These are phyloP conservation scores for Bocquillonia castaneifolia DNA, from an alignment of 441 rosid genomes.

Conservation along the genomic window DNA sequence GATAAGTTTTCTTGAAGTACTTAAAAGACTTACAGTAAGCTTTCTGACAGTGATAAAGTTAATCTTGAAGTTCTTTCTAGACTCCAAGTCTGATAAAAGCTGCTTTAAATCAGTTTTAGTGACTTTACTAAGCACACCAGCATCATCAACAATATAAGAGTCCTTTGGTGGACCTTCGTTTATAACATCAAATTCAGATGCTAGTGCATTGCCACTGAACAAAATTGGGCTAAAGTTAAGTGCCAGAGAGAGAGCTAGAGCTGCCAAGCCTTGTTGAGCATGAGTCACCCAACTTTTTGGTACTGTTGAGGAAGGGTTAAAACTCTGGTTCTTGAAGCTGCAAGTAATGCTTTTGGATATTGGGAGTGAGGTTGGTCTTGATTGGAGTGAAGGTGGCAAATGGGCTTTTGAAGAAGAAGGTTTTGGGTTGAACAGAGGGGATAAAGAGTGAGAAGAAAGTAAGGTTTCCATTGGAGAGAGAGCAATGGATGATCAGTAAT, in stretches of 20 bases:
- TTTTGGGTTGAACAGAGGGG: constrained; percentile 48
- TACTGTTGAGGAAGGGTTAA: constrained; percentile 29
- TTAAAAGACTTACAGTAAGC: constrained; percentile 65
- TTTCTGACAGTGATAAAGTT: constrained; percentile 84
- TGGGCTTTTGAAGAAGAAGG: constrained; percentile 28
- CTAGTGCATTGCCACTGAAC: constrained; percentile 51
- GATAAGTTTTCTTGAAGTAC: neutral
- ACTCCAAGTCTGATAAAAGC: constrained; percentile 83
- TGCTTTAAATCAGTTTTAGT: constrained; percentile 72
- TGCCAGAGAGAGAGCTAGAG: constrained; percentile 67
- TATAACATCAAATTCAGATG: constrained; percentile 83
- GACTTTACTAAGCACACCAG: constrained; percentile 82
- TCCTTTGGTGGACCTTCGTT: constrained; percentile 84
- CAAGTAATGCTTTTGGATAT: constrained; percentile 36
- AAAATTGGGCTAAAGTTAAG: constrained; percentile 65
- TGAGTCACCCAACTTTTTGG: constrained; percentile 46
- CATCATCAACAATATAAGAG: constrained; percentile 77
- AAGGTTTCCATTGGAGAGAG: constrained; percentile 60
- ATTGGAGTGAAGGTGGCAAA: constrained; percentile 35
- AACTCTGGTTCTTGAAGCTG: constrained; percentile 35
- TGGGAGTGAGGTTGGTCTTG: constrained; percentile 35
- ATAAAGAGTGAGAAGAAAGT: constrained; percentile 58
- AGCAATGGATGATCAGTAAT: constrained; percentile 17
- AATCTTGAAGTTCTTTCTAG: constrained; percentile 66
- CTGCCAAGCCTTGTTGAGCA: constrained; percentile 76